These are phyloP conservation scores for Gilbertella persicaria DNA, from an alignment of 371 early-diverging fungal genomes.

Conservation along the genomic window DNA sequence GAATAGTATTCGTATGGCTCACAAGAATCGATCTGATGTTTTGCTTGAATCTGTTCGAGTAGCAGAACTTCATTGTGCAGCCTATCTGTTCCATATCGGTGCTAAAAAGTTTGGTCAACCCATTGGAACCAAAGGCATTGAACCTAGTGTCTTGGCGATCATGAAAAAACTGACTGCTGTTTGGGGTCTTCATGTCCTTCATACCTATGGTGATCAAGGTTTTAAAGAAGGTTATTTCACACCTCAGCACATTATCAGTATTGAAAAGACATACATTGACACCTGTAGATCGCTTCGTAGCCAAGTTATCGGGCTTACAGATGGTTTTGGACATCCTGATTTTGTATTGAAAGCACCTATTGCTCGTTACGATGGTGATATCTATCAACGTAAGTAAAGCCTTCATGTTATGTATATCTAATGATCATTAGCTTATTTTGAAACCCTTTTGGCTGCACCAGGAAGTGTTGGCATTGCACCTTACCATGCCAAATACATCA, in stretches of 20 bases:
- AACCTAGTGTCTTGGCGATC: constrained; percentile 25
- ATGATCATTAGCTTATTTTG: constrained; percentile 46
- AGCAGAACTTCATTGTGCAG: constrained; percentile 42
- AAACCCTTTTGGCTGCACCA: constrained; percentile 39
- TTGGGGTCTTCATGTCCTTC: constrained; percentile 45
- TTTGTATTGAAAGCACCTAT: constrained; percentile 69
- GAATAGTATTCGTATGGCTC: constrained; percentile 26
- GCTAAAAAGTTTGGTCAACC: constrained; percentile 34
- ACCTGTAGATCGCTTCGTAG: constrained; percentile 55
- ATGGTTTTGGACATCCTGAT: constrained; percentile 66
- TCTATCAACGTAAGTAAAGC: constrained; percentile 48
- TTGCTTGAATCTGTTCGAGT: constrained; percentile 39
- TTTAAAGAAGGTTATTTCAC: constrained; percentile 54
- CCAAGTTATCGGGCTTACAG: constrained; percentile 63
- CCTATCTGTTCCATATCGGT: constrained; percentile 30
- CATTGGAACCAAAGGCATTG: constrained; percentile 25
- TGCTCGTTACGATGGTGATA: constrained; percentile 65
- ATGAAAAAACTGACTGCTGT: constrained; percentile 36
- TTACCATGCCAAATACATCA: constrained; percentile 44
- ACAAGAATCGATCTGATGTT: constrained; percentile 28
- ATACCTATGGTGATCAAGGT: constrained; percentile 51
- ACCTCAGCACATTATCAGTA: constrained; percentile 48
- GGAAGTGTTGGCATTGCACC: constrained; percentile 34
- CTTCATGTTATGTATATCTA: neutral
- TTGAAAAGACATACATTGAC: constrained; percentile 28